Percentiles rank a stretch among this genome's conserved stretches.
Conservation (phyloP, 1,139 yeast genomes). For the Hansenula sp. region DNA sequence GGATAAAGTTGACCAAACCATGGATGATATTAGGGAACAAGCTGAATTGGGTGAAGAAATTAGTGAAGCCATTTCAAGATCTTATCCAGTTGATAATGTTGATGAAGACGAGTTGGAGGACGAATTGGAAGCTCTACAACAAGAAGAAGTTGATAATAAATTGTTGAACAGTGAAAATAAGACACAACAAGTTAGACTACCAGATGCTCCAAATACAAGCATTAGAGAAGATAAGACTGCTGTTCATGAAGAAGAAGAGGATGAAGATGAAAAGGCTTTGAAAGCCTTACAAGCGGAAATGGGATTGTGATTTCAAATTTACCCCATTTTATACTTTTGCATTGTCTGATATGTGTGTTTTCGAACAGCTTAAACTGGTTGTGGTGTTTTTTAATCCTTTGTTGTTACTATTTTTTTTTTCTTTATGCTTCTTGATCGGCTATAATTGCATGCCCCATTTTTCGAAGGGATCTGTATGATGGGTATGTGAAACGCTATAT, state of each 20-base stretch:
- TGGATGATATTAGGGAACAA: slow-evolving; percentile 98
- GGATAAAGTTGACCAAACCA: slow-evolving; percentile 96
- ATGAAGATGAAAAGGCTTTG: slow-evolving; percentile 89
- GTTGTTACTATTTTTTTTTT: too few species aligned
- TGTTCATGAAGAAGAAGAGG: slow-evolving; percentile 47
- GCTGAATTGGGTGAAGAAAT: slow-evolving; percentile 94
- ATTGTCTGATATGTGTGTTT: neutral
- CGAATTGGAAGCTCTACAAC: slow-evolving; percentile 85
- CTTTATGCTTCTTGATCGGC: too few species aligned
- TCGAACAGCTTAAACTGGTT: neutral
- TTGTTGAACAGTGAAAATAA: slow-evolving; percentile 44
- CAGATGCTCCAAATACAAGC: slow-evolving; percentile 34
- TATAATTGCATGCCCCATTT: too few species aligned
- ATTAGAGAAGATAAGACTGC: slow-evolving; percentile 15
- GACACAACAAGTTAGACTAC: slow-evolving; percentile 28
- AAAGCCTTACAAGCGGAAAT: slow-evolving; percentile 89
- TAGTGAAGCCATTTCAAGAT: slow-evolving; percentile 89
- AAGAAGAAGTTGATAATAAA: slow-evolving; percentile 67
- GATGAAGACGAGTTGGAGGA: slow-evolving; percentile 87
- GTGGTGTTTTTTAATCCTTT: too few species aligned
- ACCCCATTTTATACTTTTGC: neutral
- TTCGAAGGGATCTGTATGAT: too few species aligned
- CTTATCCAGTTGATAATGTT: slow-evolving; percentile 65
- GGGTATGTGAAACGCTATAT: too few species aligned
- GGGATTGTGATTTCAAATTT: slow-evolving; percentile 56